A percentile compares a stretch with the other conserved stretches of the same genome.
Conservation (phyloP, 768 basidiomycete species). For the Boletales sp. region DNA sequence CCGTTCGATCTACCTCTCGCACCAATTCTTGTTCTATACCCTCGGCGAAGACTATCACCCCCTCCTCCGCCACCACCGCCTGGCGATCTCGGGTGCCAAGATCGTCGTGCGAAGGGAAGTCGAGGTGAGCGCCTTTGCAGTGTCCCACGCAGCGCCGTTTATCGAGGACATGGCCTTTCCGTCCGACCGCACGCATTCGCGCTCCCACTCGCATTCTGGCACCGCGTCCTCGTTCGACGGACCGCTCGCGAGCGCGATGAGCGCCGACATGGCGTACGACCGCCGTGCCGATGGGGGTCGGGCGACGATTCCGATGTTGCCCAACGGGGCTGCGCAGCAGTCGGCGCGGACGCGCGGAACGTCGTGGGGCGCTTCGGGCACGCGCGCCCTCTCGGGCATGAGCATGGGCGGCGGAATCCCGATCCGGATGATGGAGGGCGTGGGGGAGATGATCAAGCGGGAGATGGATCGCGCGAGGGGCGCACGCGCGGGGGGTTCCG, state of each 20-base stretch:
- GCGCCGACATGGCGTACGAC: conserved; percentile 55
- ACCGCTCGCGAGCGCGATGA: conserved; percentile 71
- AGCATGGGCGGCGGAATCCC: conserved; percentile 32
- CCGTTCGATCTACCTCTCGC: conserved; percentile 74
- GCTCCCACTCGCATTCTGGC: conserved; percentile 22
- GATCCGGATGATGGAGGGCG: conserved; percentile 60
- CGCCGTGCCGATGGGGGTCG: conserved; percentile 34
- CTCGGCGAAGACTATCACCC: conserved; percentile 79
- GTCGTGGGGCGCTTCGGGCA: conserved; percentile 15
- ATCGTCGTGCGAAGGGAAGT: conserved; percentile 74
- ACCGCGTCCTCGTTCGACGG: conserved; percentile 59
- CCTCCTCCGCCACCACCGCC: conserved; percentile 60
- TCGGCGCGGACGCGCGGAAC: not conserved
- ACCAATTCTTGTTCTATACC: conserved; percentile 80
- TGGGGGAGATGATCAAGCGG: conserved; percentile 52
- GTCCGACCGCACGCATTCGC: conserved; percentile 3
- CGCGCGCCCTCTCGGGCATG: conserved; percentile 18
- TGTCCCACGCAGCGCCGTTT: conserved; percentile 20
- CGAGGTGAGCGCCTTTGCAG: conserved; percentile 53
- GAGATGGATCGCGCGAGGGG: conserved; percentile 38
- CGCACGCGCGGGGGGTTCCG: conserved; percentile 1
- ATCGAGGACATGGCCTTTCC: conserved; percentile 18
- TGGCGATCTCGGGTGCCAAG: conserved; percentile 54
- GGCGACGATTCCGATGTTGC: conserved; percentile 65
- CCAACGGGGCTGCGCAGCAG: conserved; percentile 54